Base-by-base conservation (phyloP, 1,284 basidiomycete genomes). In the Sanghuangporus sanghuang region DNA sequence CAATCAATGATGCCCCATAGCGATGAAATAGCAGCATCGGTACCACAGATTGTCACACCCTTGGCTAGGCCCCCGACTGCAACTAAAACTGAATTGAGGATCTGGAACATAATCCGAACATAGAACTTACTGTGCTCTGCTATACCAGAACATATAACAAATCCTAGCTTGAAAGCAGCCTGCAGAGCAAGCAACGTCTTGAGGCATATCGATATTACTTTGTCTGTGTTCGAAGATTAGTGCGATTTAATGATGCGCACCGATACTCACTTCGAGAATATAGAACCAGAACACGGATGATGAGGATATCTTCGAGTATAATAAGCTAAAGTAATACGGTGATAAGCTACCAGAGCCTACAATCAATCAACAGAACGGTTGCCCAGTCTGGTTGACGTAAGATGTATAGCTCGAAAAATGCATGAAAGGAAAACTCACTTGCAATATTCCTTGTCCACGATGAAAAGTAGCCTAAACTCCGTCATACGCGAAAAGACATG, bases 271-370 rank as follows among this genome's bases (percentile, higher is more conserved):
- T 35, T 39, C 21, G 16, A 23, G 36, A 57, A 27, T 48, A 62
- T 6, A 55, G 39, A 39, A 52, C 61, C 11, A 56, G 48, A 14
- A 62, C 61, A 14, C 61, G 56, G 21, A 62, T 48, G 21, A 50
- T 40, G 6, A 62, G 61, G 42, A 62, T 48, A 49, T 62, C 61
- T 62, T 8, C 8, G 35, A 9, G 1, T 18, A 57, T 14, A 12
- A 8, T 57, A 8, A 57, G 55, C 27, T 14, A 16, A 55, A 35
- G 8, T 21, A 21, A 44, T 55, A 14, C 18, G 32, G 36, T 32
- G 8, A 1, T 6, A 1, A 23, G 23, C 23, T 23, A 23, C 23
- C 8, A 18, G 6, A 1, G 5, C 21, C 36, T 55, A 35, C 53
- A 55, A 21, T 55, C 53, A 39, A 55, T 35, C 14, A 21, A 35